Percentiles rank a stretch among this genome's conserved stretches.
Evolutionary conservation across 1,284 basidiomycete species (phyloP).

Genomic region (Cutaneotrichosporon mucoides): DNA sequence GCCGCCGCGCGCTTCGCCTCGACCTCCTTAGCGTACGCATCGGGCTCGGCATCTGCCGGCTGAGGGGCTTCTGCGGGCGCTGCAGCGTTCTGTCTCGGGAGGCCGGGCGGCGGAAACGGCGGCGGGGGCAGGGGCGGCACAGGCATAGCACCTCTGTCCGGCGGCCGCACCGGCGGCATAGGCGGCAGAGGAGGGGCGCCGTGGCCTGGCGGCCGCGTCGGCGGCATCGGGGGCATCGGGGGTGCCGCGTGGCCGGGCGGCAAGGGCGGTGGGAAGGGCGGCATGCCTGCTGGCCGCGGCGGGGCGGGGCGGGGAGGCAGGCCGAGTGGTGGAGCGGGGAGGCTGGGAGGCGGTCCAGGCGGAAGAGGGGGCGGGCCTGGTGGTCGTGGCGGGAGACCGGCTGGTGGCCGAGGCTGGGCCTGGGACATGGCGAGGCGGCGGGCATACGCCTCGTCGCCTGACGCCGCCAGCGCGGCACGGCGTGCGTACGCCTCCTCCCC

Average conservation of each 20-base stretch:
- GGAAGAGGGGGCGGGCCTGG: neutral
- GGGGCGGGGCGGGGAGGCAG: neutral
- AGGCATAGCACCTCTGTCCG: neutral
- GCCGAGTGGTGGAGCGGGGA: neutral
- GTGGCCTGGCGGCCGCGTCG: too few relatives aligned
- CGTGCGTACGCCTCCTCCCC: slow-evolving; percentile 28
- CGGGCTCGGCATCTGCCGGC: neutral
- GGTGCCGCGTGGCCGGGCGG: slow-evolving; percentile 7
- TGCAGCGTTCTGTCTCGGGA: too few relatives aligned
- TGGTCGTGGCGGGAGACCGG: slow-evolving; percentile 5
- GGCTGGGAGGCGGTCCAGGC: neutral
- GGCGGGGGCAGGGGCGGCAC: neutral
- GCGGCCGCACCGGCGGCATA: neutral
- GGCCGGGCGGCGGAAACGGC: neutral
- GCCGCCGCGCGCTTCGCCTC: slow-evolving; percentile 65
- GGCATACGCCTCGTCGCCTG: slow-evolving; percentile 28
- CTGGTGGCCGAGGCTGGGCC: neutral
- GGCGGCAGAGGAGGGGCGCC: neutral
- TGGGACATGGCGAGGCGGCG: slow-evolving; percentile 28
- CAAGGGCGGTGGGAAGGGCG: slow-evolving; percentile 4
- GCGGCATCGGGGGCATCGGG: neutral
- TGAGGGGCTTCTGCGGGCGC: too few relatives aligned
- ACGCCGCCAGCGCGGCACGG: slow-evolving; percentile 15
- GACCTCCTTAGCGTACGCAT: slow-evolving; percentile 25
- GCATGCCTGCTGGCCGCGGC: neutral